A percentile compares a stretch with the other conserved stretches of the same genome.
These are phyloP conservation scores for Sporisorium iseilematis-ciliati DNA, from an alignment of 1,284 basidiomycete species.

Conservation along the genomic window DNA sequence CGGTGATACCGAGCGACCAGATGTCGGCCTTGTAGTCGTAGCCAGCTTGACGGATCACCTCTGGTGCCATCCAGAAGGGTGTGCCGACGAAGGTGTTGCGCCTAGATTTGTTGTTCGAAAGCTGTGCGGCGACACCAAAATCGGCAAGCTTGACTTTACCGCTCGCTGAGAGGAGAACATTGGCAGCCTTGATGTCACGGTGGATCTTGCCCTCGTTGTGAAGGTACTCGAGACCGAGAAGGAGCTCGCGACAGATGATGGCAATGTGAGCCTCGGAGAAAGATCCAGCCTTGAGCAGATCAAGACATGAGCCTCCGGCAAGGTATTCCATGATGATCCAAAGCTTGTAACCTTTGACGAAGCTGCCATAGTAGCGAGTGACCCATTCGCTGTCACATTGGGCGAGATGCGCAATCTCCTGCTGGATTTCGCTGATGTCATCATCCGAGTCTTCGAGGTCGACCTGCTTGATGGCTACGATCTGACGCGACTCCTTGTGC, in stretches of 20 bases:
- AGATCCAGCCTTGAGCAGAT: slow-evolving; percentile 88
- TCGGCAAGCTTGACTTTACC: slow-evolving; percentile 97
- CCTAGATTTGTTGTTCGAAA: slow-evolving; percentile 80
- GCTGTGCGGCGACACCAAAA: slow-evolving; percentile 93
- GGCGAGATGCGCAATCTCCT: slow-evolving; percentile 94
- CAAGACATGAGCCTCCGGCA: slow-evolving; percentile 96
- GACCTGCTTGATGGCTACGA: slow-evolving; percentile 98
- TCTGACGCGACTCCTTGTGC: slow-evolving; percentile 90
- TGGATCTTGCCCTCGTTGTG: slow-evolving; percentile 96
- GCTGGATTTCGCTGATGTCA: slow-evolving; percentile 78
- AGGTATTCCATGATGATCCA: slow-evolving; percentile 99
- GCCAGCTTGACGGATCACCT: slow-evolving; percentile 95
- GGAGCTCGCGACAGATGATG: slow-evolving; percentile 90
- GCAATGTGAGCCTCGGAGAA: slow-evolving; percentile 94
- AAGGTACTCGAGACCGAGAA: slow-evolving; percentile 93
- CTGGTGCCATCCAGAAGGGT: slow-evolving; percentile 98
- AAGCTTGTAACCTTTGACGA: slow-evolving; percentile 94
- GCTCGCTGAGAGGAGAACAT: slow-evolving; percentile 87
- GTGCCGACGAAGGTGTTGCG: slow-evolving; percentile 92
- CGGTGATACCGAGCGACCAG: slow-evolving; percentile 72
- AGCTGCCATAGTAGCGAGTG: slow-evolving; percentile 95
- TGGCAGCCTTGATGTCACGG: slow-evolving; percentile 98
- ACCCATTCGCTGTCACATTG: slow-evolving; percentile 96
- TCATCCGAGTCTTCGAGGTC: slow-evolving; percentile 72
- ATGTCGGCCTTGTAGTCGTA: slow-evolving; percentile 72